phyloP scores from a whole-genome alignment of 306 rosid genomes.

The Cicer pinnatifidum region DNA sequence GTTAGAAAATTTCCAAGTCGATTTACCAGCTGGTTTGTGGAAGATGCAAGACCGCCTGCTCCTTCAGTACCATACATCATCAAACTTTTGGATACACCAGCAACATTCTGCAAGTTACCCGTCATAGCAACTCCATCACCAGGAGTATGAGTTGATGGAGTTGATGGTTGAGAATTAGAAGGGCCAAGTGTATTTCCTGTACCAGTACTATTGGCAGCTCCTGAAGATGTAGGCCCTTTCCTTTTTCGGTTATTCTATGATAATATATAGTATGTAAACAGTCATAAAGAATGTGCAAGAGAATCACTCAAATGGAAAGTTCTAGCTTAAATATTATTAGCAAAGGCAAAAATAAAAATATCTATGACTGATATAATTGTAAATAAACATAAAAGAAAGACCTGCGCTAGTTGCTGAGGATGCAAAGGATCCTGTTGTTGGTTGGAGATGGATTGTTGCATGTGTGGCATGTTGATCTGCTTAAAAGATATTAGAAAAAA shows the following conservation, averaged over 20 bases:
- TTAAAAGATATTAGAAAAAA: conserved; percentile 37
- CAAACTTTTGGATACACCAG: conserved; percentile 68
- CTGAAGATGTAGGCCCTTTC: conserved; percentile 94
- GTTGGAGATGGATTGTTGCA: conserved; percentile 82
- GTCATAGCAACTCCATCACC: conserved; percentile 78
- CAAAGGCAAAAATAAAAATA: conserved; percentile 31
- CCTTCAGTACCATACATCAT: conserved; percentile 77
- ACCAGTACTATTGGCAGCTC: conserved; percentile 95
- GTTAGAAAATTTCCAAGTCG: conserved; percentile 31
- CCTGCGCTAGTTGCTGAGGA: conserved; percentile 85
- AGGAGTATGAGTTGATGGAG: conserved; percentile 95
- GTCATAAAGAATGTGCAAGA: conserved; percentile 44
- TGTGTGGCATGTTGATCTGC: conserved; percentile 79
- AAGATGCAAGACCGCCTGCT: conserved; percentile 83
- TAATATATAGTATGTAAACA: conserved; percentile 33
- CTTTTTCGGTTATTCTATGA: conserved; percentile 77
- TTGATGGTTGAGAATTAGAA: conserved; percentile 92
- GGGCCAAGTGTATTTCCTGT: conserved; percentile 93
- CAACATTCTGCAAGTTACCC: conserved; percentile 73
- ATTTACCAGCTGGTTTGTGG: conserved; percentile 91
- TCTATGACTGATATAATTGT: conserved; percentile 9
- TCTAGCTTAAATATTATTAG: conserved; percentile 33
- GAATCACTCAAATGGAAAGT: background rate
- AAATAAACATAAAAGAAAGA: conserved; percentile 44
- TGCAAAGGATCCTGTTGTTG: conserved; percentile 88